Base-by-base conservation (phyloP, 192 early-diverging fungal genomes). In the Umbelopsis ramanniana region DNA sequence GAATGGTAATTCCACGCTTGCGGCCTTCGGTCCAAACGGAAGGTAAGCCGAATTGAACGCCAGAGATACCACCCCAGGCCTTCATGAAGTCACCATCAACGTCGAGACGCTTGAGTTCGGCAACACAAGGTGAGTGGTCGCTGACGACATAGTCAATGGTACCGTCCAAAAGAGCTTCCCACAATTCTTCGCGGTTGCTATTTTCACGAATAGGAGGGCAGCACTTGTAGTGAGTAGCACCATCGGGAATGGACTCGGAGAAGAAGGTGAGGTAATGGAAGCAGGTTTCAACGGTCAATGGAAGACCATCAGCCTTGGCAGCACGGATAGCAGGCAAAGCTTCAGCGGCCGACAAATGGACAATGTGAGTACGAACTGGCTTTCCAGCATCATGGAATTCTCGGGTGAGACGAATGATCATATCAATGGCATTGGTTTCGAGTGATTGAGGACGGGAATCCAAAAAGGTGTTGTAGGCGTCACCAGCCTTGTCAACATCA, bases 21-120 rank as follows among this genome's bases (percentile, higher is more conserved):
- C 79, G 82, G 55, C 88, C 90, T 76, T 91, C 93, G 12, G 91
- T 92, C 91, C 91, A 94, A 66, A 94, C 76, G 45, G 92, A 82
- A 33, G 90, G 84, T 38, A 94, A 85, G n/a, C 93, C 93, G 73
- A 94, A 89, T 75, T 92, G 90, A 19, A 94, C 87, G 22, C 88
- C 86, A 17, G 91, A 89, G 79, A 94, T 91, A 73, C 93, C 93
- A 72, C 93, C 93, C 93, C 93, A 94, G 33, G 93, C 91, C 48
- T 85, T 84, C 54, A 89, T 78, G 79, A 94, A 94, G 79, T 94
- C 90, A 73, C 91, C 91, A 46, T 76, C 81, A 67, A 75, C 52
- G 4, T 92, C 88, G 63, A 84, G 80, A 55, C 83, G 74, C 84
- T 94, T 94, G 46, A 94, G 81, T 29, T 93, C 89, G 21, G 89